Evolutionary conservation across 2,329 filamentous ascomycete species (phyloP), one percentile per base, ranked within the genome.

Genomic region (Penicillium hordei): DNA sequence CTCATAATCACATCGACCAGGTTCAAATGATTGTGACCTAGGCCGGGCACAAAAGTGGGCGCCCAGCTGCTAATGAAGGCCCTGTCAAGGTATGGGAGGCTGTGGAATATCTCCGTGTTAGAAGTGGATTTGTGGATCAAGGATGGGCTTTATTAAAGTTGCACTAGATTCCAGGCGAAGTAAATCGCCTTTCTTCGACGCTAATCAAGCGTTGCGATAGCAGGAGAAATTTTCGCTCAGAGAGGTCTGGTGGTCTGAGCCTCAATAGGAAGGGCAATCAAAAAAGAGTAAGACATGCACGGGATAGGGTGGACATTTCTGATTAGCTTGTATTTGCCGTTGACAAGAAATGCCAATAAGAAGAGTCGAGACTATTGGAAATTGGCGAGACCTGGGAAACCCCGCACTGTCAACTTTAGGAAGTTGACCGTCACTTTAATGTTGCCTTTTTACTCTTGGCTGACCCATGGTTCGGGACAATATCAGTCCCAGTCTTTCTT

Each of bases 271-370:
- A 19, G 25, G 39, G 42, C 50, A 57, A 60, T 58, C 38, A 56
- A 33, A 15, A 25, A 31, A n/a, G 4, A 39, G 33, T 19, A 29
- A 33, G 27, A 27, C 29, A 29, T 10, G 43, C 60, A 60, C 58
- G 58, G 31, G 60, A 55, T 29, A 27, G 4, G 7, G 17, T 43
- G 7, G 12, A 19, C 25, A 42, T 13, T 13, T 21, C 19, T 60
- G 48, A 60, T 57, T 61, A 58, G 57, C 21, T 38, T 34, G 19
- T n/a, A n/a, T 38, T n/a, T 10, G 38, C 5, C 12, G 3, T 25
- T 10, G 38, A 27, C 12, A 23, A 51, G 45, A 48, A 45, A 29
- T 33, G 34, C n/a, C 39, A 53, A 54, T 39, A 38, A 36, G 4
- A 27, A 36, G 31, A 36, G 13, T 48, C 6, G 12, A 53, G n/a